Base-by-base conservation (phyloP, 2,329 filamentous ascomycete species). In the Phaeomoniella chlamydospora region DNA sequence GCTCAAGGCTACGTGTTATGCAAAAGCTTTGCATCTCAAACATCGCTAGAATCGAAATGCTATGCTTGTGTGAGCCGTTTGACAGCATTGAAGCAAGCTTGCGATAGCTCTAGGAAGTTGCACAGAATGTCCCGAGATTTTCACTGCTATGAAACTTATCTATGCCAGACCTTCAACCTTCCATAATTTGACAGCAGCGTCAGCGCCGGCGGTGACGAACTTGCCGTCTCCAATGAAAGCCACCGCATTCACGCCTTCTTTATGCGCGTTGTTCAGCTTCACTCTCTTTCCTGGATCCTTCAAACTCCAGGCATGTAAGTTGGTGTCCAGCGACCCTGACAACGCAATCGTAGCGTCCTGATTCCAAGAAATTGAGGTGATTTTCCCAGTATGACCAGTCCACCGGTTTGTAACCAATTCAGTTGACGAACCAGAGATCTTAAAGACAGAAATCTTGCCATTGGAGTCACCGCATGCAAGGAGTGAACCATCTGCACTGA, bases 161-260 rank as follows among this genome's bases (percentile, higher is more conserved):
- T n/a, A n/a, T 14, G 9, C 15, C 14, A 14, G 6, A 6, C n/a
- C 32, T 18, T 34, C 32, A 6, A 84, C 71, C 43, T 62, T 69
- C 90, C 90, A 98, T 34, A 88, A 68, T 68, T 96, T 98, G 33
- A 98, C 72, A 1, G 83, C 79, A 19, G 84, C 88, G 68, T 98
- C 90, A 9, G 78, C 82, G 32, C 90, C 90, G 3, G 75, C 74
- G 46, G 80, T 92, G 6, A 82, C 76, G 34, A 96, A 68, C 59
- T 72, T 83, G 39, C 67, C 66, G 5, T 70, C 74, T 17, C 68
- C 70, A 11, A 83, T 68, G 86, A 88, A 98, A 10, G 71, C 71
- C 12, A 96, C 80, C 12, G 83, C 88, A 46, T 80, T 85, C 13
- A 96, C 86, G 6, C 90, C 90, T 52, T 96, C 90, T 62, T 94